Evolutionary conservation across 495 filamentous ascomycete species (phyloP).

Genomic region (Penicillium simplicissimum): DNA sequence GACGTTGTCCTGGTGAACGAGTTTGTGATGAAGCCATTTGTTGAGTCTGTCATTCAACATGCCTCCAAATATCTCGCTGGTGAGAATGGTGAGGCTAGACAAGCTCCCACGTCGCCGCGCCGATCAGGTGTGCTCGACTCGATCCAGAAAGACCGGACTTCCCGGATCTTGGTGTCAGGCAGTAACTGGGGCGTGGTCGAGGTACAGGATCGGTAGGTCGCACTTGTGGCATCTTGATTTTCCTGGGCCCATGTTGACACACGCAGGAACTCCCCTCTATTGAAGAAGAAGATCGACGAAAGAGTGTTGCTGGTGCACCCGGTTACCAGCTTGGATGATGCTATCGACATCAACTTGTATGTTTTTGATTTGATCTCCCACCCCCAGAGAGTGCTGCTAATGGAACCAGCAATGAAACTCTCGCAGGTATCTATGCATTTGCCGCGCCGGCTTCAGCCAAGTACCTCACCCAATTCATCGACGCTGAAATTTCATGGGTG

Average conservation of each 20-base stretch:
- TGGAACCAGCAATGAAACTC: conserved; percentile 22
- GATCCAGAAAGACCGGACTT: conserved; percentile 24
- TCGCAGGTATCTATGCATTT: conserved; percentile 53
- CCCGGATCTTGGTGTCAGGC: conserved; percentile 30
- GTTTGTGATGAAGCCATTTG: conserved; percentile 52
- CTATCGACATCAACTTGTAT: conserved; percentile 42
- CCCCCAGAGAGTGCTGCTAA: neutral
- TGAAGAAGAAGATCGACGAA: conserved; percentile 32
- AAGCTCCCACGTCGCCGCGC: conserved; percentile 15
- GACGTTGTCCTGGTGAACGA: conserved; percentile 59
- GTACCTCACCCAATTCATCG: conserved; percentile 54
- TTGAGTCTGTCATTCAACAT: conserved; percentile 43
- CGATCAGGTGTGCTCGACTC: conserved; percentile 25
- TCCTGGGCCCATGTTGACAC: neutral
- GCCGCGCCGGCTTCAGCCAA: conserved; percentile 47
- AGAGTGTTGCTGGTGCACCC: conserved; percentile 40
- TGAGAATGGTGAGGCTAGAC: conserved; percentile 29
- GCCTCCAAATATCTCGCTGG: conserved; percentile 36
- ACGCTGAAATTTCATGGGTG: conserved; percentile 45
- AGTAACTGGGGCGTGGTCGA: conserved; percentile 36
- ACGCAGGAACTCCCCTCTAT: conserved; percentile 27
- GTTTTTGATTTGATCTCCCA: neutral
- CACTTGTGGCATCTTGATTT: too few species aligned
- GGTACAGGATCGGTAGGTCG: conserved; percentile 30
- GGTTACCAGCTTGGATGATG: conserved; percentile 46